phyloP scores from a whole-genome alignment of 208 protist species.

The Leishmania gerbilli region DNA sequence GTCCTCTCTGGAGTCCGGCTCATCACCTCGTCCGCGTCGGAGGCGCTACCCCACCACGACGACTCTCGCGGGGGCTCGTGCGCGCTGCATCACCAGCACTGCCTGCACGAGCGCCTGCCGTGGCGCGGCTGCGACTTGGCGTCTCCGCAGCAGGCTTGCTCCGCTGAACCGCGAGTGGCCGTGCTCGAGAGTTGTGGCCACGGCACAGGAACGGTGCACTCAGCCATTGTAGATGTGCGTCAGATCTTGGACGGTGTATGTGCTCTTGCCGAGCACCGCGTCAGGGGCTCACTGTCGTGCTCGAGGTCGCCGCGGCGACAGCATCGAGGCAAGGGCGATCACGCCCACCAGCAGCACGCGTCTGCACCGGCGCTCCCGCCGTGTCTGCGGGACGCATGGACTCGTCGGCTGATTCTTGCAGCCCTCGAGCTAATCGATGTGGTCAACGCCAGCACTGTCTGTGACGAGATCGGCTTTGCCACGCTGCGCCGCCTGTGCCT shows the following conservation, averaged over 20 bases:
- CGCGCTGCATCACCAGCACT: not conserved
- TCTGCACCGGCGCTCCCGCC: slow-evolving; percentile 1
- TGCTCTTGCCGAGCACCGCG: slow-evolving; percentile 19
- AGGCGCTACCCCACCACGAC: not conserved
- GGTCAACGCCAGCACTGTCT: slow-evolving; percentile 70
- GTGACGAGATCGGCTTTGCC: slow-evolving; percentile 76
- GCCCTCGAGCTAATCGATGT: slow-evolving; percentile 66
- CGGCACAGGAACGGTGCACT: slow-evolving; percentile 33
- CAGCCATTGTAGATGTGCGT: slow-evolving; percentile 30
- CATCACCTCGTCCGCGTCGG: slow-evolving; percentile 3
- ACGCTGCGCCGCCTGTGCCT: slow-evolving; percentile 53
- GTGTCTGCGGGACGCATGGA: slow-evolving; percentile 28
- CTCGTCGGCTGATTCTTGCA: slow-evolving; percentile 43
- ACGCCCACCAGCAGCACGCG: not conserved
- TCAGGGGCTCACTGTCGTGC: not conserved
- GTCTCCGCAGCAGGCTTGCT: slow-evolving; percentile 36
- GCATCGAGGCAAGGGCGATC: not conserved
- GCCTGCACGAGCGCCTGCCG: slow-evolving; percentile 43
- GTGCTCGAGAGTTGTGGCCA: slow-evolving; percentile 29
- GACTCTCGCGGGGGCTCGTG: not conserved
- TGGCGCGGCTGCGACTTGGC: slow-evolving; percentile 66
- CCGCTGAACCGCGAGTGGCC: slow-evolving; percentile 35
- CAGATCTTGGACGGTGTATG: slow-evolving; percentile 32
- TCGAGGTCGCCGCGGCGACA: slow-evolving; percentile 1
- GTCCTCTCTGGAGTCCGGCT: slow-evolving; percentile 21